phyloP scores from a whole-genome alignment of 2,329 filamentous ascomycete species.

The Colletotrichum incanum region DNA sequence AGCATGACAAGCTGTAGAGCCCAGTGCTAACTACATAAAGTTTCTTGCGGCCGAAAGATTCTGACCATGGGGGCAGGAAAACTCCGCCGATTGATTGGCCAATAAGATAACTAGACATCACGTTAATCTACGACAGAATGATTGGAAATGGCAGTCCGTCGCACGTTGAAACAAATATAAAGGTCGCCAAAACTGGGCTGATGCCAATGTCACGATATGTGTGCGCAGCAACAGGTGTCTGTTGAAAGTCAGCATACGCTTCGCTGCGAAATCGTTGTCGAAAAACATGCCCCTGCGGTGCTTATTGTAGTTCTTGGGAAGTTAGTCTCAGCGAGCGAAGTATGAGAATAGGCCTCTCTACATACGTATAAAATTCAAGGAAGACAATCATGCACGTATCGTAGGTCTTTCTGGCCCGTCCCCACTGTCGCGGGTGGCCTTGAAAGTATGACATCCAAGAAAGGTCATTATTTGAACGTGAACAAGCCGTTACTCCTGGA shows the following conservation, averaged over 20 bases:
- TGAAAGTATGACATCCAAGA: neutral
- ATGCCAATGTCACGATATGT: neutral
- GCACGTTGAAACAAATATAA: conserved; percentile 21
- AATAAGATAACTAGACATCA: conserved; percentile 5
- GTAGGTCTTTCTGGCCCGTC: conserved; percentile 11
- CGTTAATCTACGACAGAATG: neutral
- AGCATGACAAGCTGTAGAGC: conserved; percentile 22
- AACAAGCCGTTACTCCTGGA: no score
- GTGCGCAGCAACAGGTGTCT: conserved; percentile 14
- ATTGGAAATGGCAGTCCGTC: neutral
- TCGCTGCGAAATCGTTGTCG: neutral
- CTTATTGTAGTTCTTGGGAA: conserved; percentile 9
- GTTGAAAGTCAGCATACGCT: neutral
- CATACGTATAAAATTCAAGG: conserved; percentile 32
- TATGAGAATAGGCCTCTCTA: neutral
- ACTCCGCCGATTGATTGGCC: conserved; percentile 26
- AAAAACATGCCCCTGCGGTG: conserved; percentile 23
- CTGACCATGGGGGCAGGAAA: conserved; percentile 26
- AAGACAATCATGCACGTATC: conserved; percentile 26
- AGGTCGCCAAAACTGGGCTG: conserved; percentile 12
- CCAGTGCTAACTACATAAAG: conserved; percentile 26
- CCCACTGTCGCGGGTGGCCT: conserved; percentile 22
- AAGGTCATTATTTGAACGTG: neutral
- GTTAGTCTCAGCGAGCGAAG: accelerated
- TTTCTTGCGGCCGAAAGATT: conserved; percentile 31